Evolutionary conservation across 140 eudicot genomes (phyloP), one percentile per base, ranked within the genome.

Genomic region (Oenanthe javanica): DNA sequence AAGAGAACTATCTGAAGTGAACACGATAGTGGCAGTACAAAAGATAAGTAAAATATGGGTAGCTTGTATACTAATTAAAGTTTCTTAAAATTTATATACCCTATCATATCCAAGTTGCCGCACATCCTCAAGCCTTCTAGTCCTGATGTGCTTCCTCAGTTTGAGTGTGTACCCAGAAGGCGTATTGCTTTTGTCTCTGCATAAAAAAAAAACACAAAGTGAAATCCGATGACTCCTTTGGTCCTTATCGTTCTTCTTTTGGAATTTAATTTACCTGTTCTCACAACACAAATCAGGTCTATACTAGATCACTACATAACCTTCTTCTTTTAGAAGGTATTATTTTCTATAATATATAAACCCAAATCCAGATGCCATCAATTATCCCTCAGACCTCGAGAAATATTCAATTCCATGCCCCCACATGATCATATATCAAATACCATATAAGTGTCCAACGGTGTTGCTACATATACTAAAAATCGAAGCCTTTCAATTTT

Each of bases 41-140:
- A 48, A 14, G 49, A 79, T 64, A 47, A 82, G 75, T 75, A 61
- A 38, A 48, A 51, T 31, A n/a, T 54, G 13, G 57, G 43, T 10
- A 31, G 69, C 59, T 36, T 18, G 57, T 52, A 48, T 16, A 40
- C 16, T 21, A 64, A 75, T 1, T 19, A 5, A 21, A 57, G 43
- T 18, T 46, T 47, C 61, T 46, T 16, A 4, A 31, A 21, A 76
- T 16, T 72, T 80, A 46, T 21, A 80, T 90, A 92, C 98, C 95
- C 99, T 91, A 86, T 95, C 99, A 86, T 95, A 92, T 73, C 99
- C 99, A 83, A 95, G 97, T 87, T 95, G 99, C 42, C 99, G 89
- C 79, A 95, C 99, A 84, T 95, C 99, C 84, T 95, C 99, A 45
- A 95, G 99, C 88, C 97, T 89, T 83, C 95, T 90, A 10, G 99